These are phyloP conservation scores for Solanum stenotomum DNA, from an alignment of 257 asterid species.

Conservation along the genomic window DNA sequence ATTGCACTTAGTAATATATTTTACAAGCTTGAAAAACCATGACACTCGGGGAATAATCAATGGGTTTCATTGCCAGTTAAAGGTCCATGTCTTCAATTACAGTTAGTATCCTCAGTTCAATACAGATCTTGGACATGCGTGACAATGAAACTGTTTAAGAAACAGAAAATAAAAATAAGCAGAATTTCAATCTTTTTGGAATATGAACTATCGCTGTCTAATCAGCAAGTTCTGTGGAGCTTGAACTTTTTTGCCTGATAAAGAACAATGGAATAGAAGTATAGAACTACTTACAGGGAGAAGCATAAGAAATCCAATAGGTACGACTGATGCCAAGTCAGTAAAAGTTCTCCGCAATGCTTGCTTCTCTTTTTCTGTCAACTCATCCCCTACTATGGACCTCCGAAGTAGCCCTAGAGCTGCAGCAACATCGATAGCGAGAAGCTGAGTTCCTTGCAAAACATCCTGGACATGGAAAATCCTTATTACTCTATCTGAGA, in stretches of 20 bases:
- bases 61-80: neutral
- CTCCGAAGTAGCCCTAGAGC: conserved; percentile 72
- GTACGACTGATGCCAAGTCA: conserved; percentile 92
- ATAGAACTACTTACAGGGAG: conserved; percentile 66
- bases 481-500: neutral
- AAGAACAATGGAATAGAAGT: neutral
- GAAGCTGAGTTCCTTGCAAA: conserved; percentile 98
- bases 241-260: neutral
- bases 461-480: conserved; percentile 60
- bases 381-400: conserved; percentile 70
- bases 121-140: neutral
- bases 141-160: neutral
- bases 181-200: neutral
- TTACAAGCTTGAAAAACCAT: neutral
- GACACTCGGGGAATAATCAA: neutral
- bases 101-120: neutral
- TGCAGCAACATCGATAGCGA: conserved; percentile 87
- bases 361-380: conserved; percentile 87
- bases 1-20: neutral
- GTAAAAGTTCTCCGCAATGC: conserved; percentile 87
- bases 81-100: neutral
- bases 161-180: neutral
- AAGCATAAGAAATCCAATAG: conserved; percentile 94
- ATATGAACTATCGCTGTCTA: neutral
- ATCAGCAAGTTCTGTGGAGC: neutral